Evolutionary conservation across 306 rosid species (phyloP).

Genomic region (Crataegus laevigata): DNA sequence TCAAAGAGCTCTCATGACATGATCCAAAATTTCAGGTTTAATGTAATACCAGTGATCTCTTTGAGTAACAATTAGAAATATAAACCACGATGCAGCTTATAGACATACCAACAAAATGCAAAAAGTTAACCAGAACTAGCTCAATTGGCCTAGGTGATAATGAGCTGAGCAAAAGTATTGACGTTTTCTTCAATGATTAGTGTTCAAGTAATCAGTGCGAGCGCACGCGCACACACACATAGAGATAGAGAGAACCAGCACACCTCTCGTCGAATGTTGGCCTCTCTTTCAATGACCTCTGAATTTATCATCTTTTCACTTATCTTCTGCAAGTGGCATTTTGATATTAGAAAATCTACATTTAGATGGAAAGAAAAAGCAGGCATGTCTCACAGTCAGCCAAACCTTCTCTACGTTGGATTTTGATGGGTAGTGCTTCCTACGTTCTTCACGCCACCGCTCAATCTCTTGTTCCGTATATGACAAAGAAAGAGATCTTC

Average conservation of each 20-base stretch:
- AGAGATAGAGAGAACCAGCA: neutral
- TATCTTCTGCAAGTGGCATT: slow-evolving; percentile 43
- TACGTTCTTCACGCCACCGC: slow-evolving; percentile 86
- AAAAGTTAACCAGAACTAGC: neutral
- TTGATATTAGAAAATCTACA: slow-evolving; percentile 23
- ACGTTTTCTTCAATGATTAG: neutral
- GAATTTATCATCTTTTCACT: slow-evolving; percentile 11
- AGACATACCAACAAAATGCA: neutral
- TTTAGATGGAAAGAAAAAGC: slow-evolving; percentile 7
- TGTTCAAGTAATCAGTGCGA: neutral
- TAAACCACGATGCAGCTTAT: neutral
- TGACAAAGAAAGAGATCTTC: slow-evolving; percentile 36
- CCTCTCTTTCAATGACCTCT: slow-evolving; percentile 40
- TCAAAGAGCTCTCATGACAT: neutral
- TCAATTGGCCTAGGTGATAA: neutral
- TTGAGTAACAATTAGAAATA: neutral
- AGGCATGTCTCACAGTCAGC: slow-evolving; percentile 8
- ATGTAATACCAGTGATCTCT: neutral
- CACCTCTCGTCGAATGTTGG: slow-evolving; percentile 53
- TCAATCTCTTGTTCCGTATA: slow-evolving; percentile 69
- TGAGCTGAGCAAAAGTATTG: neutral
- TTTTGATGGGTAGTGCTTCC: slow-evolving; percentile 60
- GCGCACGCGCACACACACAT: neutral
- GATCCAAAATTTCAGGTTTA: neutral
- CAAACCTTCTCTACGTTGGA: slow-evolving; percentile 50